Conservation (phyloP, 2,329 filamentous ascomycete species). For the Diaporthe helianthi region DNA sequence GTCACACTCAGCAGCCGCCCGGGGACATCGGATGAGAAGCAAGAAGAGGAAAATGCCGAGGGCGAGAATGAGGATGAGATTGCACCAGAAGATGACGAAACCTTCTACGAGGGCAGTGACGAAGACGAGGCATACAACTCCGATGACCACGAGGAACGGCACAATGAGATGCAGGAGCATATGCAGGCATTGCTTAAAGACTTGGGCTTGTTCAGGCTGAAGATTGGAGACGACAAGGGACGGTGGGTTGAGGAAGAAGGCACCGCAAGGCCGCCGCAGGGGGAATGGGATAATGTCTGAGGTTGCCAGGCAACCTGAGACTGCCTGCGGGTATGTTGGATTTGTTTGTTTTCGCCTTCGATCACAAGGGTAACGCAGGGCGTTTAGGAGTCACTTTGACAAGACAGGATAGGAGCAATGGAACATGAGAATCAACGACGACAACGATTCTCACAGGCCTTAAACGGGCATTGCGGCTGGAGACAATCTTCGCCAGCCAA, state of each 20-base stretch:
- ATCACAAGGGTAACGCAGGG: slow-evolving; percentile 21
- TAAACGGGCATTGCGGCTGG: not conserved
- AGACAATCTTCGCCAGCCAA: not conserved
- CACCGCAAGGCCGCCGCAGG: slow-evolving; percentile 60
- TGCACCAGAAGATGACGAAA: slow-evolving; percentile 38
- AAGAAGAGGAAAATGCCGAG: slow-evolving; percentile 34
- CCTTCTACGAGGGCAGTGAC: slow-evolving; percentile 61
- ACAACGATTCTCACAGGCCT: not conserved
- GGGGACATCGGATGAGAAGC: slow-evolving; percentile 41
- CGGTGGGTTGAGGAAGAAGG: slow-evolving; percentile 73
- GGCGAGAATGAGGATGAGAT: slow-evolving; percentile 33
- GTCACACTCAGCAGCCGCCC: slow-evolving; percentile 51
- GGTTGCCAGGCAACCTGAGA: not conserved
- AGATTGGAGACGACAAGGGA: slow-evolving; percentile 82
- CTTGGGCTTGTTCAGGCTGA: slow-evolving; percentile 79
- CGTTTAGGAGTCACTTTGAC: slow-evolving; percentile 25
- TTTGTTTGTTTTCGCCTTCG: not conserved
- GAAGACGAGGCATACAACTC: slow-evolving; percentile 64
- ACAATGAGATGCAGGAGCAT: slow-evolving; percentile 77
- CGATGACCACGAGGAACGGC: slow-evolving; percentile 58
- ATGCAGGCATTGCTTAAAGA: slow-evolving; percentile 87
- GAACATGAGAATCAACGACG: not conserved
- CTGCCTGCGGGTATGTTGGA: not conserved
- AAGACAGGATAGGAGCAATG: not conserved
- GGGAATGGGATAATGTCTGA: slow-evolving; percentile 50